Conservation (phyloP, 1,284 basidiomycete species). For the Cryptococcus sp. region DNA sequence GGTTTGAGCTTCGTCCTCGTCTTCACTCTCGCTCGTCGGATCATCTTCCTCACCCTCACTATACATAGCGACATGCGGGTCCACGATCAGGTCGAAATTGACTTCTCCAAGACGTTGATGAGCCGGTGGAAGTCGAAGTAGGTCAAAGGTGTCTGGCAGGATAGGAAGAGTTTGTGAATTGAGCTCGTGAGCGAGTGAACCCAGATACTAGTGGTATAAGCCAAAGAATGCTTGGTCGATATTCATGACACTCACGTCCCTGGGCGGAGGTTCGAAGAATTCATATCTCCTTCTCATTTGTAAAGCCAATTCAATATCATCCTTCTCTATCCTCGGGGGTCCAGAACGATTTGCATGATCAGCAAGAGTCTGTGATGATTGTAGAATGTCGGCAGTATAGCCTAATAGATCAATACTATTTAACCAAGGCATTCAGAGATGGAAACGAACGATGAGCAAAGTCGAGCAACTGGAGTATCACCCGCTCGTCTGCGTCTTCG, state of each 20-base stretch:
- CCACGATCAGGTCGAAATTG: slow-evolving; percentile 90
- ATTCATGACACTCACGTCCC: slow-evolving; percentile 65
- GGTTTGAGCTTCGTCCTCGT: slow-evolving; percentile 24
- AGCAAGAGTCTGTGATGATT: slow-evolving; percentile 84
- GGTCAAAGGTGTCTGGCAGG: slow-evolving; percentile 85
- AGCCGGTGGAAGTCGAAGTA: slow-evolving; percentile 77
- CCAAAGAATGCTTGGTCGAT: neutral
- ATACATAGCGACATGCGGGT: slow-evolving; percentile 55
- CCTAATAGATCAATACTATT: slow-evolving; percentile 40
- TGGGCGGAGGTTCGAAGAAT: slow-evolving; percentile 85
- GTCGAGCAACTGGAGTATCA: slow-evolving; percentile 90
- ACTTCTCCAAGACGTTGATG: slow-evolving; percentile 78
- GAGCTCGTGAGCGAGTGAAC: slow-evolving; percentile 82
- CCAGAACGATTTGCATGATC: slow-evolving; percentile 73
- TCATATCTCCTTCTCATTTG: slow-evolving; percentile 92
- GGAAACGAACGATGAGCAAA: slow-evolving; percentile 69
- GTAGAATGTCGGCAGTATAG: slow-evolving; percentile 86
- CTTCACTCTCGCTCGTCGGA: slow-evolving; percentile 11
- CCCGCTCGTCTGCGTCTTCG: slow-evolving; percentile 87
- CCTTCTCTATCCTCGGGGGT: slow-evolving; percentile 75
- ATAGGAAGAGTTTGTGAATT: slow-evolving; percentile 84
- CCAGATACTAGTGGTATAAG: slow-evolving; percentile 62
- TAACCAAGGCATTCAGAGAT: neutral
- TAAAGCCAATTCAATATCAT: slow-evolving; percentile 86
- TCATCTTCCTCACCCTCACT: slow-evolving; percentile 14